Conservation (phyloP, 1,284 basidiomycete species). For the Microbotryum silenes-acaulis region DNA sequence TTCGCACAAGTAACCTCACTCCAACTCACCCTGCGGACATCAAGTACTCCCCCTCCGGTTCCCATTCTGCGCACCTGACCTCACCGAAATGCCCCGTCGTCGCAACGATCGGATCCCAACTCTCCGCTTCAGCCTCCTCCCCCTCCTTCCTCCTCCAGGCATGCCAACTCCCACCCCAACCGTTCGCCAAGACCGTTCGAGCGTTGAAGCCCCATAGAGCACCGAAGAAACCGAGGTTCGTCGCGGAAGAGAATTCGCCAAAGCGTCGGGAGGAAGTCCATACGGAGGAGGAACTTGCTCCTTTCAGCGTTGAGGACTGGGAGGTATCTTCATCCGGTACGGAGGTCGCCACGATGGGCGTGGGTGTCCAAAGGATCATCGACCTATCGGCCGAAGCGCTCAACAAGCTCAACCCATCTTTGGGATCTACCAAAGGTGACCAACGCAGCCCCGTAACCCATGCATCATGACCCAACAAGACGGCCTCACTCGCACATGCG, state of each 20-base stretch:
- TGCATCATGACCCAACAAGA: slow-evolving; percentile 84
- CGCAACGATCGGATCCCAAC: slow-evolving; percentile 68
- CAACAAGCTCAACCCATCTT: slow-evolving; percentile 50
- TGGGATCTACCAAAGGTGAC: slow-evolving; percentile 47
- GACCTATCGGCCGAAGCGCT: slow-evolving; percentile 89
- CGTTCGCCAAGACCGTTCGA: slow-evolving; percentile 66
- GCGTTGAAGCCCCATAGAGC: slow-evolving; percentile 61
- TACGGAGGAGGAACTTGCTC: slow-evolving; percentile 48
- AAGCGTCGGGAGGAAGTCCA: slow-evolving; percentile 87
- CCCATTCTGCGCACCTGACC: slow-evolving; percentile 74
- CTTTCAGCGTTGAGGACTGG: neutral
- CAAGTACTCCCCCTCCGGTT: slow-evolving; percentile 70
- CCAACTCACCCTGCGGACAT: slow-evolving; percentile 64
- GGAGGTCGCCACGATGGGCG: neutral
- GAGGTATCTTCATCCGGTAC: neutral
- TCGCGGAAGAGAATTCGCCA: slow-evolving; percentile 76
- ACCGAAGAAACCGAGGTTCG: slow-evolving; percentile 71
- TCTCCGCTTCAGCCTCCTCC: slow-evolving; percentile 40
- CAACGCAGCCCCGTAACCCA: slow-evolving; percentile 80
- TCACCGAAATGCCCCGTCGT: slow-evolving; percentile 70
- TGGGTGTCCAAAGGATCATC: slow-evolving; percentile 78
- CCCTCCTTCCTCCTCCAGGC: slow-evolving; percentile 53
- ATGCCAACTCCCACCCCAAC: slow-evolving; percentile 87
- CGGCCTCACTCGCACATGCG: slow-evolving; percentile 69
- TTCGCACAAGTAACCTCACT: neutral